phyloP scores from a whole-genome alignment of 306 rosid genomes.

The Sechiopsis laciniata region DNA sequence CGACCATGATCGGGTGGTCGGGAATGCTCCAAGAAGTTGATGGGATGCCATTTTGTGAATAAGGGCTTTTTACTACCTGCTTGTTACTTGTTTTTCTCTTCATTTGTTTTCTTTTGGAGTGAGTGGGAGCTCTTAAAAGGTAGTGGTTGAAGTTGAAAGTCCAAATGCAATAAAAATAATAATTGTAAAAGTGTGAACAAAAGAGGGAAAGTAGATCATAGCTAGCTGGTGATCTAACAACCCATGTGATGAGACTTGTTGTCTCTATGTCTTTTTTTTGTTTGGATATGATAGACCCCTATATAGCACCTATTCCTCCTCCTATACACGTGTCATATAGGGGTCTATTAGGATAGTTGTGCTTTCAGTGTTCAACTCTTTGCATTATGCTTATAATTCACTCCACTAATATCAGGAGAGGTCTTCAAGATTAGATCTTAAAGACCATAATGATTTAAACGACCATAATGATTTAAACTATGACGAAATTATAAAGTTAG shows the following conservation, averaged over 20 bases:
- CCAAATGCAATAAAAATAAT: background rate
- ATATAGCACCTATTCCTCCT: too few relatives aligned
- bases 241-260: constrained; percentile 19
- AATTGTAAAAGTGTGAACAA: background rate
- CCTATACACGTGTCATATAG: too few relatives aligned
- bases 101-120: constrained; percentile 16
- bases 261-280: background rate
- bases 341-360: background rate
- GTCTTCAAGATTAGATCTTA: too few relatives aligned
- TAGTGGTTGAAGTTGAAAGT: background rate
- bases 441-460: background rate
- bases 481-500: background rate
- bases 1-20: background rate
- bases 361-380: background rate
- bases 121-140: constrained; percentile 15
- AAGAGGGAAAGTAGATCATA: constrained; percentile 9
- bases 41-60: background rate
- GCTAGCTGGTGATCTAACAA: constrained; percentile 15
- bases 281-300: too few relatives aligned
- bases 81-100: background rate
- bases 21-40: constrained; percentile 2
- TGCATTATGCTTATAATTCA: background rate
- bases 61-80: background rate
- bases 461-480: background rate
- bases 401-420: background rate